Conservation (phyloP, 2,329 filamentous ascomycete species). For the Volutella citrinella region DNA sequence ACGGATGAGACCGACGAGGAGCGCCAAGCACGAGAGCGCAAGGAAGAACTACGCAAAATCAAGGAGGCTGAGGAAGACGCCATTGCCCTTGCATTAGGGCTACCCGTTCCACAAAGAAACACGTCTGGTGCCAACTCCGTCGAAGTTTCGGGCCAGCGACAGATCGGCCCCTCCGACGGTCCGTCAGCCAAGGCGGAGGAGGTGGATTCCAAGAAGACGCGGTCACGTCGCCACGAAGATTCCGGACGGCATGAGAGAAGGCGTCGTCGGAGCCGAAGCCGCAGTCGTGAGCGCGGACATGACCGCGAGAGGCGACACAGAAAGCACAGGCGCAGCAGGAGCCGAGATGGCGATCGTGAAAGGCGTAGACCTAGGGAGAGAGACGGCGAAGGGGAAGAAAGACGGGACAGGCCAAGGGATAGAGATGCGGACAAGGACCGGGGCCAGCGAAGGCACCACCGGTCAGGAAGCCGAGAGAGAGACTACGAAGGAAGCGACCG, state of each 20-base stretch:
- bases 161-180: constrained; percentile 27
- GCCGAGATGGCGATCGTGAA: constrained; percentile 16
- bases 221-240: constrained; percentile 30
- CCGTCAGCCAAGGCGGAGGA: constrained; percentile 22
- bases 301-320: constrained; percentile 28
- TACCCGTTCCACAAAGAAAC: constrained; percentile 65
- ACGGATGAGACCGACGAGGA: constrained; percentile 58
- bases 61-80: constrained; percentile 95
- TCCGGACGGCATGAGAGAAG: constrained; percentile 29
- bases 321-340: constrained; percentile 31
- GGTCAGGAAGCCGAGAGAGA: constrained; percentile 8
- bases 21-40: constrained; percentile 57
- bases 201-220: constrained; percentile 26
- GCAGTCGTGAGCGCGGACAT: constrained; percentile 25
- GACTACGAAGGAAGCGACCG: constrained; percentile 12
- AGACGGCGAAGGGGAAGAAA: constrained; percentile 10
- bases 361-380: constrained; percentile 1
- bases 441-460: constrained; percentile 16
- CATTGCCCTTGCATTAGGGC: constrained; percentile 75
- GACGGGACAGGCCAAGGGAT: neutral
- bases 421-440: too few species aligned
- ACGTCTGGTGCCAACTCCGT: constrained; percentile 66
- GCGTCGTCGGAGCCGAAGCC: constrained; percentile 36
- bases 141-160: constrained; percentile 48
- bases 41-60: constrained; percentile 74